A percentile compares a stretch with the other conserved stretches of the same genome.
Conservation (phyloP, 345 rosid species). For the Garcia nutans region DNA sequence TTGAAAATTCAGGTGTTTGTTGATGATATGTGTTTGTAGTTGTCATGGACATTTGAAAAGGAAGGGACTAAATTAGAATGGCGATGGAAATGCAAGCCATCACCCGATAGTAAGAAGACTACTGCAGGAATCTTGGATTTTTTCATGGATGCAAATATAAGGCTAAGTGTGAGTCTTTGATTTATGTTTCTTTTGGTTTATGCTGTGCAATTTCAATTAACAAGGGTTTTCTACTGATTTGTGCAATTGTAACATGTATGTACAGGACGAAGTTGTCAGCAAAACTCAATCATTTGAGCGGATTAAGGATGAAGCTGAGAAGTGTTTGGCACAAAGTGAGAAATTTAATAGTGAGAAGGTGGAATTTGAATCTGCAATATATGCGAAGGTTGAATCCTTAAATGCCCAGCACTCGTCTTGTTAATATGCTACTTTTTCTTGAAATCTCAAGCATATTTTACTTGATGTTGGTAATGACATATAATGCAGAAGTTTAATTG, state of each 20-base stretch:
- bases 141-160: slow-evolving; percentile 78
- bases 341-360: slow-evolving; percentile 50
- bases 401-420: not conserved
- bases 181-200: not conserved
- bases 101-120: slow-evolving; percentile 47
- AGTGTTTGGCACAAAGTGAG: slow-evolving; percentile 71
- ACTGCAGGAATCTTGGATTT: slow-evolving; percentile 69
- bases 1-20: not conserved
- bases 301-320: slow-evolving; percentile 76
- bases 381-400: slow-evolving; percentile 55
- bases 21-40: slow-evolving; percentile 37
- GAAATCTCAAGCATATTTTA: not conserved
- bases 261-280: slow-evolving; percentile 29
- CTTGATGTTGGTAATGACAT: not conserved
- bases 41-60: slow-evolving; percentile 89
- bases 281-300: slow-evolving; percentile 59
- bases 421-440: not conserved
- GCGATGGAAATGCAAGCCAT: slow-evolving; percentile 80
- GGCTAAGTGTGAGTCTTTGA: slow-evolving; percentile 54
- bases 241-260: not conserved
- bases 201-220: not conserved
- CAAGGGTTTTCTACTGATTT: not conserved
- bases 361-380: slow-evolving; percentile 71
- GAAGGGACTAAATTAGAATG: slow-evolving; percentile 88
- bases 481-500: not conserved